A percentile compares a stretch with the other conserved stretches of the same genome.
phyloP scores from a whole-genome alignment of 768 basidiomycete genomes.

The Termitomyces sp. region DNA sequence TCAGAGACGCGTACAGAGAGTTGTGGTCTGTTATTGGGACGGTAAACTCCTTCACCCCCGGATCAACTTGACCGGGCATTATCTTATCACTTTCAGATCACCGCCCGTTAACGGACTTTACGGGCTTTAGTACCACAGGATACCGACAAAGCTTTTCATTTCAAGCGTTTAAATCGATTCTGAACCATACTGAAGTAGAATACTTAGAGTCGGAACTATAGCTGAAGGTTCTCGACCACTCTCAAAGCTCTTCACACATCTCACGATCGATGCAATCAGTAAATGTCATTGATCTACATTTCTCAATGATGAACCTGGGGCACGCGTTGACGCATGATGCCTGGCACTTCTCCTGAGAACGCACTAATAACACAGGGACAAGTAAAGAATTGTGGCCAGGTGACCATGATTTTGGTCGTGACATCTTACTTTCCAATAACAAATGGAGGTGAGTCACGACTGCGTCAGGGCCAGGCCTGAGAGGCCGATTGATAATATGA shows the following conservation, averaged over 20 bases:
- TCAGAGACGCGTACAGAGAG: slow-evolving; percentile 17
- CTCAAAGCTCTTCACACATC: slow-evolving; percentile 9
- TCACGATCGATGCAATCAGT: slow-evolving; percentile 20
- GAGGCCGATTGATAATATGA: neutral
- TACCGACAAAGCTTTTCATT: neutral
- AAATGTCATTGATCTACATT: slow-evolving; percentile 10
- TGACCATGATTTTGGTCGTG: slow-evolving; percentile 8
- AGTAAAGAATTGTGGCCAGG: slow-evolving; percentile 6
- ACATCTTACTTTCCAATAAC: neutral
- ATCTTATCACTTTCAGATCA: slow-evolving; percentile 24
- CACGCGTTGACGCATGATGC: slow-evolving; percentile 15
- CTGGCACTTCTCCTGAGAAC: slow-evolving; percentile 13
- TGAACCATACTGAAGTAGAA: slow-evolving; percentile 1
- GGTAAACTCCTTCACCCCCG: slow-evolving; percentile 13
- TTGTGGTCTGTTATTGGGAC: slow-evolving; percentile 19
- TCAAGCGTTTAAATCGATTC: neutral
- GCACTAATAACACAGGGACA: slow-evolving; percentile 5
- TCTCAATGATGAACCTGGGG: slow-evolving; percentile 8
- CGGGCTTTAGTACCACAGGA: slow-evolving; percentile 7
- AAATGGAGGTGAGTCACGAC: slow-evolving; percentile 7
- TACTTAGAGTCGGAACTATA: slow-evolving; percentile 4
- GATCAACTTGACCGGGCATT: slow-evolving; percentile 20
- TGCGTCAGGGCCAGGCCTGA: neutral
- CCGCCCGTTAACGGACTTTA: slow-evolving; percentile 16
- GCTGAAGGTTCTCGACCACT: neutral